phyloP scores from a whole-genome alignment of 768 basidiomycete species.

The Saitozyma podzolica region DNA sequence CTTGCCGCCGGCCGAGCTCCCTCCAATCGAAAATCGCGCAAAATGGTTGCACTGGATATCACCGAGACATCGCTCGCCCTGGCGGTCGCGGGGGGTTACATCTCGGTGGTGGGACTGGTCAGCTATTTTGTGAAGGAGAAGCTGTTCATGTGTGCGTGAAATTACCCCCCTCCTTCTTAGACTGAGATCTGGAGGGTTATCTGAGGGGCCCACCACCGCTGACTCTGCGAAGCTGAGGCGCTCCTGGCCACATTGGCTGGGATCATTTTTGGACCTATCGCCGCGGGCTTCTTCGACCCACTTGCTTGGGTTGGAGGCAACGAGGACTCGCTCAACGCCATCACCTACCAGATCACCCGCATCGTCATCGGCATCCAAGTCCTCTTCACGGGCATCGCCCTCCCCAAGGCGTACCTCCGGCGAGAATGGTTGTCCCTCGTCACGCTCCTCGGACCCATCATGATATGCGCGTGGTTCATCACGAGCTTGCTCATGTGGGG shows the following conservation, averaged over 20 bases:
- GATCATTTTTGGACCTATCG: constrained; percentile 51
- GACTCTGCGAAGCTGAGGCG: constrained; percentile 40
- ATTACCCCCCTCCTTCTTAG: background rate
- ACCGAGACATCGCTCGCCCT: constrained; percentile 48
- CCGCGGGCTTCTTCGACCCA: constrained; percentile 51
- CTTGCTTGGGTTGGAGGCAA: constrained; percentile 46
- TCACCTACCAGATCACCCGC: constrained; percentile 49
- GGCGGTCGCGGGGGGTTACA: constrained; percentile 47
- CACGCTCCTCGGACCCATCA: constrained; percentile 53
- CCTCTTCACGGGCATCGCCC: constrained; percentile 41
- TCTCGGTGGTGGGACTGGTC: constrained; percentile 44
- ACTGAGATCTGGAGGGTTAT: background rate
- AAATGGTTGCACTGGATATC: constrained; percentile 49
- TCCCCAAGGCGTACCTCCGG: constrained; percentile 54
- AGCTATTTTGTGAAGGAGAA: constrained; percentile 53
- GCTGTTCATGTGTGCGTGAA: constrained; percentile 48
- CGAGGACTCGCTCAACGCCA: constrained; percentile 12
- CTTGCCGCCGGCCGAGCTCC: no score
- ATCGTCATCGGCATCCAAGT: constrained; percentile 55
- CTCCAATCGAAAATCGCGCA: no score
- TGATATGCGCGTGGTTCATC: constrained; percentile 55
- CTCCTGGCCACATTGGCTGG: constrained; percentile 39
- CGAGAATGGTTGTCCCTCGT: constrained; percentile 49
- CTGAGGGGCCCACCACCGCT: background rate
- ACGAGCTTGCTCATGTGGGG: constrained; percentile 51